Conservation (phyloP, 495 filamentous ascomycete genomes). For the Penicillium pulvis region DNA sequence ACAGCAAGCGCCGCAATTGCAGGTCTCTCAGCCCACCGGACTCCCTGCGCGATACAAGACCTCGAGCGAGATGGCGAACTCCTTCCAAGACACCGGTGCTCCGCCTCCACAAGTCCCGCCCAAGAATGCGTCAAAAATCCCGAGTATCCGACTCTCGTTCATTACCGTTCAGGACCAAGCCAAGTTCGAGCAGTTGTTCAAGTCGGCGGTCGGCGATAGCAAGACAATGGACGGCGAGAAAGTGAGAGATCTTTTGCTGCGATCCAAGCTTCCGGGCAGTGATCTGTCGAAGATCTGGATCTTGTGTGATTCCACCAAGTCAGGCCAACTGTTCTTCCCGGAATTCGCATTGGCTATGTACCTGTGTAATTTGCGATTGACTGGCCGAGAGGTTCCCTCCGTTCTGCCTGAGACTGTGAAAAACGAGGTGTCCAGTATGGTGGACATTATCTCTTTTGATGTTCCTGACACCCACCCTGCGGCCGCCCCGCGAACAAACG, state of each 20-base stretch:
- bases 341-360: conserved; percentile 99
- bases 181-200: conserved; percentile 98
- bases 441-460: conserved; percentile 97
- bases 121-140: conserved; percentile 68
- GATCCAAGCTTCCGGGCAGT: conserved; percentile 82
- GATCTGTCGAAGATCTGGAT: conserved; percentile 90
- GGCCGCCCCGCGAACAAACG: conserved; percentile 61
- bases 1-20: conserved; percentile 45
- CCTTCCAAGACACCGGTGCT: conserved; percentile 58
- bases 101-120: conserved; percentile 57
- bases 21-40: conserved; percentile 46
- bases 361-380: conserved; percentile 90
- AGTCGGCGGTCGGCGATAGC: conserved; percentile 86
- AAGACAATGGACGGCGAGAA: conserved; percentile 91
- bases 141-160: conserved; percentile 93
- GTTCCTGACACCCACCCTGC: conserved; percentile 73
- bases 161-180: conserved; percentile 95
- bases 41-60: conserved; percentile 57
- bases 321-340: conserved; percentile 93
- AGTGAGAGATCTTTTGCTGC: conserved; percentile 81
- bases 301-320: conserved; percentile 95
- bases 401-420: conserved; percentile 79
- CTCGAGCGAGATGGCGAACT: conserved; percentile 85
- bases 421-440: conserved; percentile 99
- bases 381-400: conserved; percentile 77